Percentiles rank a stretch among this genome's conserved stretches.
Conservation (phyloP, 2,329 filamentous ascomycete genomes). For the Penicillium verrucosum region DNA sequence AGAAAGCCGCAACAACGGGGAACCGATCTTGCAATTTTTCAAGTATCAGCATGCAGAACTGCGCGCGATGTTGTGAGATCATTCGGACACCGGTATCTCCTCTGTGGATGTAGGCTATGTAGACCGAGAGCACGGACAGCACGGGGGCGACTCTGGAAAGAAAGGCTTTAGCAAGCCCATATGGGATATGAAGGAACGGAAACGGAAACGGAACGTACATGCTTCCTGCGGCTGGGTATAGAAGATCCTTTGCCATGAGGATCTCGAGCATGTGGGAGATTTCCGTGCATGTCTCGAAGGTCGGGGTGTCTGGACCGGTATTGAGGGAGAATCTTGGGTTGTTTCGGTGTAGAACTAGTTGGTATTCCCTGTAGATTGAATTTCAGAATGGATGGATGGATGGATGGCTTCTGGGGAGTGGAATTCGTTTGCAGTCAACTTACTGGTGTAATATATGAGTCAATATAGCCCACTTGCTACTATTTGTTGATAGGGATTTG, state of each 20-base stretch:
- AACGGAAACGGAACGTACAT: neutral
- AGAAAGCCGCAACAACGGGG: slow-evolving; percentile 15
- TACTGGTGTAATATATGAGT: slow-evolving; percentile 14
- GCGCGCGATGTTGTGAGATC: slow-evolving; percentile 26
- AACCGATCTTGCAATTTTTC: slow-evolving; percentile 21
- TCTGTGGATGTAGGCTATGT: slow-evolving; percentile 19
- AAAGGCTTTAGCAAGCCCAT: neutral
- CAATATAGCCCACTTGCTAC: slow-evolving; percentile 12
- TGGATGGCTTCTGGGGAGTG: no score
- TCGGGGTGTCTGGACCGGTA: slow-evolving; percentile 10
- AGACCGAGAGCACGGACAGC: slow-evolving; percentile 12
- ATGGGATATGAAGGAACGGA: neutral
- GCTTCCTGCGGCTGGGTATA: slow-evolving; percentile 9
- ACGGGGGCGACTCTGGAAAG: slow-evolving; percentile 12
- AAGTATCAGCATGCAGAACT: slow-evolving; percentile 24
- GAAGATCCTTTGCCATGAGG: slow-evolving; percentile 16
- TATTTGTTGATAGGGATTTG: slow-evolving; percentile 4
- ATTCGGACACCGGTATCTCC: slow-evolving; percentile 11
- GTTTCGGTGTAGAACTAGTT: slow-evolving; percentile 7
- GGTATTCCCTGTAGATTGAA: slow-evolving; percentile 7
- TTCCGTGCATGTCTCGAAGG: slow-evolving; percentile 16
- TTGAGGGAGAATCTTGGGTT: slow-evolving; percentile 13
- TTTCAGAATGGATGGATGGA: neutral
- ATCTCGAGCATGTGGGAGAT: slow-evolving; percentile 22
- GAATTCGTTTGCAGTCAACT: neutral